Evolutionary conservation across 768 basidiomycete genomes (phyloP).

Genomic region (Pulveroboletus sp.): DNA sequence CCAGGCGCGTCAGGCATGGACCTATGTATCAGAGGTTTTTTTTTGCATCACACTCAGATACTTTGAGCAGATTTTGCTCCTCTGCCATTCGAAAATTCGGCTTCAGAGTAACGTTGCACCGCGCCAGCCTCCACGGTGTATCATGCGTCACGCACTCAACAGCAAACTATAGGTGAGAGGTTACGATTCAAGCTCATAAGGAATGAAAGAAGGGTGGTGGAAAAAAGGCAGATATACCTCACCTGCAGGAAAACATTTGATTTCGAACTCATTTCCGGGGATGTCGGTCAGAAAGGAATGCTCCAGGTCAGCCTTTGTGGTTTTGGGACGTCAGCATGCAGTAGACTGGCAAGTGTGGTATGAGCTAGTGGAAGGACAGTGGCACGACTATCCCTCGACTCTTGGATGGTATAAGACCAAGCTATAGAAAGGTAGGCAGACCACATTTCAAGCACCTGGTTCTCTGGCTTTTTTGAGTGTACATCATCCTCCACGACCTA

Average conservation of each 20-base stretch:
- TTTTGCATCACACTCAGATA: constrained; percentile 10
- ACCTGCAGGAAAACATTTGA: constrained; percentile 4
- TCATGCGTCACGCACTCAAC: neutral
- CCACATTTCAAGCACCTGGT: neutral
- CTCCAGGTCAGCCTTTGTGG: neutral
- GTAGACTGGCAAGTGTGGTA: neutral
- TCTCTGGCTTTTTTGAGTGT: constrained; percentile 4
- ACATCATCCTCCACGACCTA: neutral
- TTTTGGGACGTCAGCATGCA: neutral
- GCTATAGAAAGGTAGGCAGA: constrained; percentile 2
- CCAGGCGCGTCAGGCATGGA: constrained; percentile 12
- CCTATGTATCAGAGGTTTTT: neutral
- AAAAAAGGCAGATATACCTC: constrained; percentile 16
- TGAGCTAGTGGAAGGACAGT: neutral
- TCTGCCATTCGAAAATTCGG: constrained; percentile 11
- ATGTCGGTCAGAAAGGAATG: neutral
- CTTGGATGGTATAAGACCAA: constrained; percentile 18
- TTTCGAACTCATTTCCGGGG: constrained; percentile 9
- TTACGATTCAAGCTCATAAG: neutral
- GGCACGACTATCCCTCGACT: neutral
- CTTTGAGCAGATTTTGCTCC: constrained; percentile 23
- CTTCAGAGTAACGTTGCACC: neutral
- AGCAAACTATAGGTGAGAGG: constrained; percentile 7
- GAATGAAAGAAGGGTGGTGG: constrained; percentile 2
- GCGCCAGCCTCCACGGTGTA: neutral